Conservation (phyloP, 2,329 filamentous ascomycete species). For the Pestalotiopsis sp. region DNA sequence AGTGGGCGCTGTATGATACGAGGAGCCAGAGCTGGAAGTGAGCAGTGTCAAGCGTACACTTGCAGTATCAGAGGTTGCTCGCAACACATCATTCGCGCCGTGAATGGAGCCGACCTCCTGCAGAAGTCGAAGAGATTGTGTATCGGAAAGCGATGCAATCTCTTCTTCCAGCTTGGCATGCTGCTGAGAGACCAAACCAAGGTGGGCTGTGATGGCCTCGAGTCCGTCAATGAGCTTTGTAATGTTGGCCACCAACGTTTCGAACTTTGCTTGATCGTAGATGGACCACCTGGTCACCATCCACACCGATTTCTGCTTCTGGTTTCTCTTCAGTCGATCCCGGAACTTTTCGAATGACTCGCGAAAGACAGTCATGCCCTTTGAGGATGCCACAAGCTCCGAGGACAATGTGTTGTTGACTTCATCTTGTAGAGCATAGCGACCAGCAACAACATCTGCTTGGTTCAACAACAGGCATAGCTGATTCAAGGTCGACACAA, state of each 20-base stretch:
- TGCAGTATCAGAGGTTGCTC: background rate
- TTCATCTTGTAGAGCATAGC: background rate
- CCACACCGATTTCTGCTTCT: slow-evolving; percentile 23
- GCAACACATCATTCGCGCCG: no score
- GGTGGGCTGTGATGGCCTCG: background rate
- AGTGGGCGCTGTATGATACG: background rate
- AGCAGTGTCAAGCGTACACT: background rate
- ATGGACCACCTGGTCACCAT: slow-evolving; percentile 25
- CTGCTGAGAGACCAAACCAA: background rate
- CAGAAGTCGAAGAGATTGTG: background rate
- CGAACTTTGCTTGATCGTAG: slow-evolving; percentile 23
- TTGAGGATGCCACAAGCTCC: slow-evolving; percentile 6
- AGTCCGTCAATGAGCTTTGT: slow-evolving; percentile 22
- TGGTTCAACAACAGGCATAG: background rate
- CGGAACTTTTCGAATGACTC: slow-evolving; percentile 24
- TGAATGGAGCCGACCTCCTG: no score
- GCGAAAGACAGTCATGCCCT: slow-evolving; percentile 21
- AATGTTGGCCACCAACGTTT: slow-evolving; percentile 20
- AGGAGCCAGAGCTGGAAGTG: background rate
- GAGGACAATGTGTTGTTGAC: background rate
- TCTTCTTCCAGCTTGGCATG: background rate
- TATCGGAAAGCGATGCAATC: background rate
- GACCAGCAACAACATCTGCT: background rate
- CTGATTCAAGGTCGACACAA: background rate
- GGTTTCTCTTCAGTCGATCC: slow-evolving; percentile 17